Evolutionary conservation across 441 rosid genomes (phyloP).

Genomic region (Aleurites moluccanus): DNA sequence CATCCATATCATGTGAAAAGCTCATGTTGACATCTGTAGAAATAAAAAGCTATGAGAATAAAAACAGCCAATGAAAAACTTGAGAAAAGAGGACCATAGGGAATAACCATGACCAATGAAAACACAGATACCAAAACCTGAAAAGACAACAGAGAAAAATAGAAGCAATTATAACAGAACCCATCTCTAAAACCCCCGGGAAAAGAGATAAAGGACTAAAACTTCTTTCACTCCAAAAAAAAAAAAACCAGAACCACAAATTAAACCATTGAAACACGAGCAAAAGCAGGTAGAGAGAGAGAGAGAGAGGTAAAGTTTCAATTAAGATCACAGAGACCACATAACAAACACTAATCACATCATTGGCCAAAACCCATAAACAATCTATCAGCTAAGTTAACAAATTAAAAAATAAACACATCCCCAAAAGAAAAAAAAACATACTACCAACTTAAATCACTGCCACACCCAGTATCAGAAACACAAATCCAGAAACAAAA

Average conservation of each 20-base stretch:
- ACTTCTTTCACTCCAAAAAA: not conserved
- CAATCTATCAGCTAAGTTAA: slow-evolving; percentile 13
- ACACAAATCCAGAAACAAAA: slow-evolving; percentile 14
- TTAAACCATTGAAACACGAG: not conserved
- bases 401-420: not conserved
- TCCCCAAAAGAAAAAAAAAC: no score
- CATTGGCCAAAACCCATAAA: slow-evolving; percentile 19
- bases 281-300: slow-evolving; percentile 5
- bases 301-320: slow-evolving; percentile 16
- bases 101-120: slow-evolving; percentile 31
- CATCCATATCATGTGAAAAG: slow-evolving; percentile 62
- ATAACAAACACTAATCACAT: slow-evolving; percentile 10
- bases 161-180: slow-evolving; percentile 8
- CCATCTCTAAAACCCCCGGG: slow-evolving; percentile 9
- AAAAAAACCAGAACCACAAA: not conserved
- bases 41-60: slow-evolving; percentile 3
- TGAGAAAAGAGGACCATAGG: slow-evolving; percentile 10
- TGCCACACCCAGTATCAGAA: slow-evolving; percentile 14
- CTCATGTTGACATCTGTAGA: slow-evolving; percentile 56
- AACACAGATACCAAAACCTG: slow-evolving; percentile 15
- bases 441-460: not conserved
- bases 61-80: slow-evolving; percentile 28
- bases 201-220: not conserved
- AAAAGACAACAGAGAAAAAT: slow-evolving; percentile 8
- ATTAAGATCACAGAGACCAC: slow-evolving; percentile 22